These are phyloP conservation scores for Camptophora hylomeconis DNA, from an alignment of 2,329 filamentous ascomycete species.

Conservation along the genomic window DNA sequence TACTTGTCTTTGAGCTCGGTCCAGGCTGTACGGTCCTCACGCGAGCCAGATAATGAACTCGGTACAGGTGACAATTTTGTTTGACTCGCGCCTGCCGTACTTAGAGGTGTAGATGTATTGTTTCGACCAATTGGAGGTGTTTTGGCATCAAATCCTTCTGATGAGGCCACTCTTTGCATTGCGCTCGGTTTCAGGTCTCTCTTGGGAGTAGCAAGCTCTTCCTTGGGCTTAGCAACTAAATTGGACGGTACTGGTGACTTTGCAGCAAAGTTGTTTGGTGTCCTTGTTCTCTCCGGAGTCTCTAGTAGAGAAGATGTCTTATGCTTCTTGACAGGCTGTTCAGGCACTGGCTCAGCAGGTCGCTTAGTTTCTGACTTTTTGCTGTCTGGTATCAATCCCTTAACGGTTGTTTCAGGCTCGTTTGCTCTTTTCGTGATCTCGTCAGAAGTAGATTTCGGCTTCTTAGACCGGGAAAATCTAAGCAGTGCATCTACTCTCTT, in stretches of 20 bases:
- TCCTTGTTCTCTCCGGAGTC: slow-evolving; percentile 19
- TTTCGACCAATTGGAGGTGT: slow-evolving; percentile 22
- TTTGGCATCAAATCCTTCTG: slow-evolving; percentile 24
- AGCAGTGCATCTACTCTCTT: slow-evolving; percentile 35
- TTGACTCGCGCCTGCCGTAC: slow-evolving; percentile 6
- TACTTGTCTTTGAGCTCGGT: slow-evolving; percentile 30
- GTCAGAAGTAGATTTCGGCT: slow-evolving; percentile 7
- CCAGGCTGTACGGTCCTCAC: slow-evolving; percentile 28
- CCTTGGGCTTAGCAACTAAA: slow-evolving; percentile 16
- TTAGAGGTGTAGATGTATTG: slow-evolving; percentile 19
- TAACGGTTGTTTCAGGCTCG: slow-evolving; percentile 1
- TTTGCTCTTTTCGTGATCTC: too few species aligned
- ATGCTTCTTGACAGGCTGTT: slow-evolving; percentile 2
- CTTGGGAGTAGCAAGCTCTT: slow-evolving; percentile 27
- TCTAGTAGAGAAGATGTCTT: slow-evolving; percentile 2
- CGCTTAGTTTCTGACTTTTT: slow-evolving; percentile 12
- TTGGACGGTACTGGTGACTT: slow-evolving; percentile 24
- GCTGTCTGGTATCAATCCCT: slow-evolving; percentile 2
- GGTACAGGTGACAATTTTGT: slow-evolving; percentile 14
- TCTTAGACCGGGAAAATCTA: slow-evolving; percentile 23
- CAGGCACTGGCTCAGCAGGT: slow-evolving; percentile 1
- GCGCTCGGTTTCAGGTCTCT: slow-evolving; percentile 26
- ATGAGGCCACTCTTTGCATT: slow-evolving; percentile 28
- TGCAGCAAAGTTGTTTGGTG: slow-evolving; percentile 22
- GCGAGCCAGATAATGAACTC: slow-evolving; percentile 7